Base-by-base conservation (phyloP, 1,284 basidiomycete species). In the Fomitopsis pinicola region DNA sequence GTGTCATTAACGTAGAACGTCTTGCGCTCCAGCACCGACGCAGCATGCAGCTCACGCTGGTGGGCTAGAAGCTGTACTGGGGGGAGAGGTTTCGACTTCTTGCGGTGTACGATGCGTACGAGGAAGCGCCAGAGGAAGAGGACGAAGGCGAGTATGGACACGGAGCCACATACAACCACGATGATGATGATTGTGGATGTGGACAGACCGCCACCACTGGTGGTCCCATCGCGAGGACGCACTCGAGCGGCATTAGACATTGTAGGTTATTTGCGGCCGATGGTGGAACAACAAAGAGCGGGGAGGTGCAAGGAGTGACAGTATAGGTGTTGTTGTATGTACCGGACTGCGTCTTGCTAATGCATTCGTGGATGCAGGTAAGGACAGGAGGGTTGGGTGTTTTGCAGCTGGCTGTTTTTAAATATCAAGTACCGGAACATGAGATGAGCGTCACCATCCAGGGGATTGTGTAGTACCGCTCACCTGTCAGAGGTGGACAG, bases 21-120 rank as follows among this genome's bases (percentile, higher is more conserved):
- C 42, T 66, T 64, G 57, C 62, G 62, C 9, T 70, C 70, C 2
- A 67, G 55, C 53, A 71, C 64, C 8, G 67, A 74, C 14, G 77
- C 73, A 15, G 80, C 68, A 58, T 80, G 77, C 40, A 80, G 79
- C 66, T 82, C 77, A 26, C 85, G 79, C 58, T 81, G 79, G 65
- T 83, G 83, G 4, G 85, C 83, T n/a, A 86, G 80, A 19, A 81
- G 81, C 63, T 86, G 84, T 1, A 80, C 74, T 22, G 84, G 85
- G 0, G 86, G 86, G 1, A 87, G 75, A 2, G 86, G 85, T 0
- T 72, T 72, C 4, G 78, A 69, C 22, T 69, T 69, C 26, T 70
- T 60, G 26, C 67, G 71, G 42, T 69, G 69, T 50, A 70, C 75
- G 17, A 62, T 63, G 58, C 74, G 76, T 42, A 73, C 72, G 59